phyloP scores from a whole-genome alignment of 139 green algal genomes.

The Volvox reticuliferus region DNA sequence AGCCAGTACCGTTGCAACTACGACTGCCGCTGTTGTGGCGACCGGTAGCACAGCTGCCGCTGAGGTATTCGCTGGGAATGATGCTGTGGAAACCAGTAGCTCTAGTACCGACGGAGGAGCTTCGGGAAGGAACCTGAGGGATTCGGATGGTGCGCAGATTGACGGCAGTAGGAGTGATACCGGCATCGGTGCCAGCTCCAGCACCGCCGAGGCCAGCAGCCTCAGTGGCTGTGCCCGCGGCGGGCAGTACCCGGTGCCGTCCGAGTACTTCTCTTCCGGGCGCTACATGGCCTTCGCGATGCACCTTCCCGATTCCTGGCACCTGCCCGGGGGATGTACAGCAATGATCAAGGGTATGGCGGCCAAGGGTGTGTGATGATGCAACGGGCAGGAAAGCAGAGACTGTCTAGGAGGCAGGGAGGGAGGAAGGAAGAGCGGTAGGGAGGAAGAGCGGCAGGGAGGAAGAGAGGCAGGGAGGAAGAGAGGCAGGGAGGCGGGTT shows the following conservation, averaged over 20 bases:
- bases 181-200: neutral
- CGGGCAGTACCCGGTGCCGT: neutral
- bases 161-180: neutral
- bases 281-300: constrained; percentile 26
- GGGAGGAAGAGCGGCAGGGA: no score
- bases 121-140: no score
- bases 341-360: neutral
- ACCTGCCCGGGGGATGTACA: neutral
- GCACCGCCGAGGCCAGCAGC: neutral
- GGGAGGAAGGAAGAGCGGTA: no score
- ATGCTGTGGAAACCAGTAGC: neutral
- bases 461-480: no score
- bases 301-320: constrained; percentile 27
- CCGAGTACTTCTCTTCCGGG: neutral
- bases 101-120: no score
- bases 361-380: no score
- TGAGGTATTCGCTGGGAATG: neutral
- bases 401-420: no score
- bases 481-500: no score
- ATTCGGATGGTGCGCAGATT: no score
- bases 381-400: no score
- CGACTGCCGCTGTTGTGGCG: no score
- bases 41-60: neutral
- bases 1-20: no score
- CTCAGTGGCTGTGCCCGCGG: neutral